Base-by-base conservation (phyloP, 1,284 basidiomycete genomes). In the Microbotryum violaceum region DNA sequence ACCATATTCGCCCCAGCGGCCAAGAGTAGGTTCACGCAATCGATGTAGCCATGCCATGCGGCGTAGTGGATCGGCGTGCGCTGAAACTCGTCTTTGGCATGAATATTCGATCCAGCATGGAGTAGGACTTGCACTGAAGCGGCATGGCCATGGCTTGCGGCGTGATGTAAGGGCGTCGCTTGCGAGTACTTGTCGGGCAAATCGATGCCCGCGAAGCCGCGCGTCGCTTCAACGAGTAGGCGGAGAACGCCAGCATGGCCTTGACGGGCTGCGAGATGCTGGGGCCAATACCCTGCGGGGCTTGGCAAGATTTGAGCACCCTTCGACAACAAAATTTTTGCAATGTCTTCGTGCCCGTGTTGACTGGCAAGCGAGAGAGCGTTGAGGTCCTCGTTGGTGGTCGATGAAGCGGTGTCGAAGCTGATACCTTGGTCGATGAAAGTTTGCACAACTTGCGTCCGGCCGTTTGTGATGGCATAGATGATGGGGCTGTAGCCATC, bases 161-260 rank as follows among this genome's bases (percentile, higher is more conserved):
- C 92, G 75, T 98, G 94, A 74, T 96, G 93, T 54, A 97, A 81
- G 23, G 96, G 94, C 8, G 94, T 98, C 92, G 96, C 97, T 74
- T 94, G 89, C 72, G 96, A 91, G 76, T 93, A 92, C 75, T 96
- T 98, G 80, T 99, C 94, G 6, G 86, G 84, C 27, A 85, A 81
- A 74, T 98, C 91, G 83, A 89, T 90, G 9, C 61, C 75, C 70
- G 7, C 71, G 62, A 49, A 76, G 8, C 58, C 77, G 23, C 76
- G 76, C 49, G 75, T 72, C 10, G 88, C 84, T 47, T 82, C 81
- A 6, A 92, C 79, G n/a, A 99, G 83, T 10, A 94, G 76, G 59
- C 79, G 81, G 72, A 93, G 90, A 27, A 96, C 85, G 29, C 86
- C 84, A 6, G 82, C 83, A 71, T 97, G 93, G 1, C 96, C 96